Conservation (phyloP, 768 basidiomycete species). For the Auricularia sp. region DNA sequence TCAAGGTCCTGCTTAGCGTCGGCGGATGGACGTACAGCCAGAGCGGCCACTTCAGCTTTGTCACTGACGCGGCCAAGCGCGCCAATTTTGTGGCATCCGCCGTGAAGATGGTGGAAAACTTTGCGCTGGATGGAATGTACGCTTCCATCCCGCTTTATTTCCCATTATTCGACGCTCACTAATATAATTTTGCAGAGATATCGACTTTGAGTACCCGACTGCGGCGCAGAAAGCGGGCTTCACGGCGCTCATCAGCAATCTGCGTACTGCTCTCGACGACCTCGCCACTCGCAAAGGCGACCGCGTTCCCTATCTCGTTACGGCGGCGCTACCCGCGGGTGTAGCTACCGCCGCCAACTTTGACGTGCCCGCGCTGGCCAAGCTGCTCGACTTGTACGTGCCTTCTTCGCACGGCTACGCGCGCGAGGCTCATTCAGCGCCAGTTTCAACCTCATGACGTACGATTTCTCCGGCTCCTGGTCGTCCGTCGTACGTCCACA, state of each 20-base stretch:
- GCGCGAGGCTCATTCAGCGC: too few relatives aligned
- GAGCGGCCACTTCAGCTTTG: constrained; percentile 55
- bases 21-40: constrained; percentile 69
- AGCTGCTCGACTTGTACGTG: background rate
- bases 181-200: constrained; percentile 23
- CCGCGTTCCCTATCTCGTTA: constrained; percentile 46
- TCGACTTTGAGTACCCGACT: constrained; percentile 74
- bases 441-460: constrained; percentile 29
- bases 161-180: background rate
- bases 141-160: constrained; percentile 13
- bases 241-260: constrained; percentile 49
- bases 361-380: background rate
- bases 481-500: background rate
- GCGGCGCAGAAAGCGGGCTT: constrained; percentile 54
- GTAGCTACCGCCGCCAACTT: background rate
- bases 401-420: too few relatives aligned
- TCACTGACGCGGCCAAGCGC: constrained; percentile 40
- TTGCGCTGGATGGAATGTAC: constrained; percentile 73
- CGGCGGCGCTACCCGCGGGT: constrained; percentile 19
- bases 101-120: constrained; percentile 57
- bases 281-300: constrained; percentile 55
- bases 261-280: constrained; percentile 53
- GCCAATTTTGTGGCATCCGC: constrained; percentile 51
- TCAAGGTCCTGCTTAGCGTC: constrained; percentile 44
- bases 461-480: constrained; percentile 68